Base-by-base conservation (phyloP, 192 early-diverging fungal genomes). In the Umbelopsis ramanniana region DNA sequence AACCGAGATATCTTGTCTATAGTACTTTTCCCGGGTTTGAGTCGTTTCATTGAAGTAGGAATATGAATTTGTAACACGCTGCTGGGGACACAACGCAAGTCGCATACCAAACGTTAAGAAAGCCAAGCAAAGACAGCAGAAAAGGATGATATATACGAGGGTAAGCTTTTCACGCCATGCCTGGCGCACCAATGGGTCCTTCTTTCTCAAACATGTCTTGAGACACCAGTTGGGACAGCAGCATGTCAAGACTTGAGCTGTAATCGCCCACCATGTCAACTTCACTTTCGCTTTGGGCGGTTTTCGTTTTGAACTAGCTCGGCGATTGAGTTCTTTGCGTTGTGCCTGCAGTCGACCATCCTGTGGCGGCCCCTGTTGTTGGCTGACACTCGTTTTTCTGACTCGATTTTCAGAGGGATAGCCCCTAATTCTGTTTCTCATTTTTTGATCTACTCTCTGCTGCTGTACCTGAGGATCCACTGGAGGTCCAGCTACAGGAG, bases 81-180 rank as follows among this genome's bases (percentile, higher is more conserved):
- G 24, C 10, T 68, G 2, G 43, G 40, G 40, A 68, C 67, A 68
- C n/a, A 68, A n/a, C 10, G 67, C 67, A 29, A 68, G 40, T 9
- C 46, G 67, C 40, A 68, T 22, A 21, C 67, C 67, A 21, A 68
- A 68, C 0, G 67, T 68, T 14, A 68, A 14, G 22, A 68, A 68
- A 23, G 67, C 67, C 45, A 68, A n/a, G 24, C 67, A 68, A 47
- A 76, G 85, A 67, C 91, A 94, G 72, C 91, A 75, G 37, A 93
- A 76, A 46, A 89, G 81, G 60, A 97, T 95, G 70, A 96, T 78
- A 66, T 93, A 74, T 74, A 91, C 92, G 19, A 97, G 84, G 8
- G 89, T 78, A 1, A 91, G 80, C 82, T 97, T 95, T 77, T 97
- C 95, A 52, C 95, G 83, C 93, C 93, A 96, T 19, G 95, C 95